Base-by-base conservation (phyloP, 1,284 basidiomycete genomes). In the Coniferiporia weirii region DNA sequence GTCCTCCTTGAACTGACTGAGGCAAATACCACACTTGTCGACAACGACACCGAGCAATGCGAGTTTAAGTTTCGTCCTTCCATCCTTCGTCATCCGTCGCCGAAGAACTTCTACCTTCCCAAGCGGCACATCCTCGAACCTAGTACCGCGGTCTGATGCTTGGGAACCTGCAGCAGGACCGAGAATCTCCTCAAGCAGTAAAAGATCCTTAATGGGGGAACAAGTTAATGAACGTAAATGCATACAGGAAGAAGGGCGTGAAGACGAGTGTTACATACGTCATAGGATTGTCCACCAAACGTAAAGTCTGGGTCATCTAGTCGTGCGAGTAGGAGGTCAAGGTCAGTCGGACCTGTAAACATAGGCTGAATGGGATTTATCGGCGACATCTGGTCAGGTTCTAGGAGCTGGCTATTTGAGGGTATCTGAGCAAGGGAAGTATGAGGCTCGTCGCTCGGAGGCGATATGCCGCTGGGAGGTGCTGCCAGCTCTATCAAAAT, bases 1-100 rank as follows among this genome's bases (percentile, higher is more conserved):
- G 5, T 74, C 79, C 12, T 79, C 79, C 67, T 79, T 83, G 75
- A 93, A 95, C 73, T 91, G 89, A 53, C 77, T 78, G 65, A 91
- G 72, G 70, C 93, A 95, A 52, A 93, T 87, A 27, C 84, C 82
- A 67, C 93, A 95, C 66, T 84, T 85, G 64, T 90, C 84, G 32
- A 95, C 90, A 1, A 80, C 69, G 9, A 83, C 77, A 22, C 88
- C 91, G n/a, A 89, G 73, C 34, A 93, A 73, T 19, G 78, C 77
- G 52, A 93, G 72, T 72, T 93, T 94, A 60, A 91, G 71, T 73
- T 91, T 93, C 58, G 87, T 78, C 55, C 87, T 84, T 9, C 91
- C 91, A 63, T 88, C 81, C 63, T 78, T 77, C 52, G 82, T 85
- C 22, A 81, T 78, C 15, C 92, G 80, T 45, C 84, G 78, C 10